Conservation (phyloP, 2,329 filamentous ascomycete species). For the Moelleriella libera region DNA sequence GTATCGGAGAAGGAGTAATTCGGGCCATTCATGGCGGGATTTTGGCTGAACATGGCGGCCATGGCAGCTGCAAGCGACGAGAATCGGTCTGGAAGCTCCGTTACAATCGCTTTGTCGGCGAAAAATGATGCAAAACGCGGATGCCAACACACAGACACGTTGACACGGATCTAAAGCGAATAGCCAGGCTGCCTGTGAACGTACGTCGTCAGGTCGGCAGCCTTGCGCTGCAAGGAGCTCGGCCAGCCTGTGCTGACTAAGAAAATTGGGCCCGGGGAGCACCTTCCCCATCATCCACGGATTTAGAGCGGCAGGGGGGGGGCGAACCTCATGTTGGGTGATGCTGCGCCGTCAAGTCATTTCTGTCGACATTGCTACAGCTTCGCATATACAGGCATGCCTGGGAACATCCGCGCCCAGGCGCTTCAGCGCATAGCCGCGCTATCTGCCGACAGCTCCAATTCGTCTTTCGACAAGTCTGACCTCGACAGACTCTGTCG, state of each 20-base stretch:
- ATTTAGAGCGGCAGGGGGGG: too few relatives aligned
- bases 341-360: not conserved
- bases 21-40: slow-evolving; percentile 53
- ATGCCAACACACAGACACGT: not conserved
- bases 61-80: slow-evolving; percentile 23
- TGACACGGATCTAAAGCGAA: too few relatives aligned
- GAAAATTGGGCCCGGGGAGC: slow-evolving; percentile 1
- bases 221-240: slow-evolving; percentile 8
- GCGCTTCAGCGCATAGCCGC: slow-evolving; percentile 53
- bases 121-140: not conserved
- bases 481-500: slow-evolving; percentile 49
- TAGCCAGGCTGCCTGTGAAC: slow-evolving; percentile 14
- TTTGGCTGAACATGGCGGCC: slow-evolving; percentile 57
- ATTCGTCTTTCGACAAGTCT: slow-evolving; percentile 42
- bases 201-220: slow-evolving; percentile 17
- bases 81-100: not conserved
- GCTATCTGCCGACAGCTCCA: slow-evolving; percentile 41
- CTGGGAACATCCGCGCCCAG: slow-evolving; percentile 43
- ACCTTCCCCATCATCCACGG: not conserved
- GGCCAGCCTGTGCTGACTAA: slow-evolving; percentile 28
- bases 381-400: slow-evolving; percentile 19
- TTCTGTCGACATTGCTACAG: not conserved
- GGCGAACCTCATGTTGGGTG: not conserved
- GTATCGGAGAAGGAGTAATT: slow-evolving; percentile 55
- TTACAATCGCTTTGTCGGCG: not conserved